These are phyloP conservation scores for Solanum hybrid DNA, from an alignment of 305 asterid species.

Conservation along the genomic window DNA sequence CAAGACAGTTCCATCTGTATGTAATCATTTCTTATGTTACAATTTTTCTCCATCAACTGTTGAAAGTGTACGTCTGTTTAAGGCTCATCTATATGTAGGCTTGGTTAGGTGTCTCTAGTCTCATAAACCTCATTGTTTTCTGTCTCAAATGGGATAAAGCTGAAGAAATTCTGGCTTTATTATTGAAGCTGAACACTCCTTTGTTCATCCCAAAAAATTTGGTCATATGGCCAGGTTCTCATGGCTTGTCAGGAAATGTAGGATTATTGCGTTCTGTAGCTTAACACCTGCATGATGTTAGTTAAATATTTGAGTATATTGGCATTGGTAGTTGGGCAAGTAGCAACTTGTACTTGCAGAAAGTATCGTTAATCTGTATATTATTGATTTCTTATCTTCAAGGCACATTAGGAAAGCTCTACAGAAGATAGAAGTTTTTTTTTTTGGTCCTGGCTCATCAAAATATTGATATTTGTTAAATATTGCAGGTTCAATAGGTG, in stretches of 20 bases:
- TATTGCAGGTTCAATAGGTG: background rate
- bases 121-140: background rate
- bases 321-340: background rate
- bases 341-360: background rate
- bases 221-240: background rate
- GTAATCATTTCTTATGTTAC: slow-evolving; percentile 24
- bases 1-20: slow-evolving; percentile 50
- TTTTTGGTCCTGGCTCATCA: background rate
- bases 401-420: background rate
- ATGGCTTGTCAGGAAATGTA: background rate
- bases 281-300: background rate
- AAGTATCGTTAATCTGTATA: background rate
- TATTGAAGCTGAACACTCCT: background rate
- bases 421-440: background rate
- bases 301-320: background rate
- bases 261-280: background rate
- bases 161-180: background rate
- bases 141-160: background rate
- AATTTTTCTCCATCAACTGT: slow-evolving; percentile 2
- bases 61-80: background rate
- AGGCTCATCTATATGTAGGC: background rate
- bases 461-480: background rate
- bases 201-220: background rate
- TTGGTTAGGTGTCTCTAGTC: background rate
- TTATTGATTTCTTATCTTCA: background rate